These are phyloP conservation scores for Hypoxylon fragiforme DNA, from an alignment of 495 filamentous ascomycete species.

Conservation along the genomic window DNA sequence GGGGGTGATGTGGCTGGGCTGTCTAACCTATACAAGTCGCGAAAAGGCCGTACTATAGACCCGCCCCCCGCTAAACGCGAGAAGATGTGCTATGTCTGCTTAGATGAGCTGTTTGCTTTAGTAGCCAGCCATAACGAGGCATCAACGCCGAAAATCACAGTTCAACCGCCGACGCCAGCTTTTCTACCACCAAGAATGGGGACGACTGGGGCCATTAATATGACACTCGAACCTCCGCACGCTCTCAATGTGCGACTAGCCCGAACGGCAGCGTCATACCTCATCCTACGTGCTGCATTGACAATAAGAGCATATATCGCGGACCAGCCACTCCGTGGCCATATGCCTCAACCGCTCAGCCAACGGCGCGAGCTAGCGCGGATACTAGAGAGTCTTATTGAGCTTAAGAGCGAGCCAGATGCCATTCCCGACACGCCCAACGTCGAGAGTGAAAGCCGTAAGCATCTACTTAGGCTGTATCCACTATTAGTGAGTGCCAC, in stretches of 20 bases:
- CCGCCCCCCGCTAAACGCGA: constrained; percentile 64
- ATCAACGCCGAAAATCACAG: constrained; percentile 31
- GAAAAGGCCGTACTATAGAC: constrained; percentile 71
- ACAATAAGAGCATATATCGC: constrained; percentile 81
- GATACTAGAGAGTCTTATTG: constrained; percentile 64
- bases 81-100: constrained; percentile 75
- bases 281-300: constrained; percentile 80
- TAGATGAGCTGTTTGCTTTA: constrained; percentile 80
- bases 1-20: constrained; percentile 56
- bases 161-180: constrained; percentile 37
- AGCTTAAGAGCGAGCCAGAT: constrained; percentile 68
- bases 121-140: constrained; percentile 52
- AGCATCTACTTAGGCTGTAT: constrained; percentile 82
- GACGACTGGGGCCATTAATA: constrained; percentile 9
- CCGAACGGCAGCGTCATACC: constrained; percentile 74
- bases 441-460: constrained; percentile 56
- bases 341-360: constrained; percentile 86
- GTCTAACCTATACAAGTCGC: constrained; percentile 63
- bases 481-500: constrained; percentile 74
- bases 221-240: constrained; percentile 31
- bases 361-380: constrained; percentile 79
- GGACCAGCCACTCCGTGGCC: constrained; percentile 87
- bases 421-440: constrained; percentile 68
- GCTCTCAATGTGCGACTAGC: constrained; percentile 63
- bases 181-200: constrained; percentile 12